phyloP scores from a whole-genome alignment of 2,329 filamentous ascomycete species.

The Byssoonygena ceratinophila region DNA sequence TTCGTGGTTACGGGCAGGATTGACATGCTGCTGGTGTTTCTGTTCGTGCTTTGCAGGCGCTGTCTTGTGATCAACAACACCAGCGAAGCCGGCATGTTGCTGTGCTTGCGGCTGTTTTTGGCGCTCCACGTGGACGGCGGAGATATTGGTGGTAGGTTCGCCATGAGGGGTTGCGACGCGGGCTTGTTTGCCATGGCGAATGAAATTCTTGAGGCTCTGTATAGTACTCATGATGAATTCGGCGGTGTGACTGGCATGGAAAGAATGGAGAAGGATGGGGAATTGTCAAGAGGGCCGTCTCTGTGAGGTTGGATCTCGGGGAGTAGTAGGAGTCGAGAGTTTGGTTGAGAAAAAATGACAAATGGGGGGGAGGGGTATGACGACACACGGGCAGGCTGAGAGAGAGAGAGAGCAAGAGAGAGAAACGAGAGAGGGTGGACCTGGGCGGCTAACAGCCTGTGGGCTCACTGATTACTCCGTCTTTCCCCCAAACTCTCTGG shows the following conservation, averaged over 20 bases:
- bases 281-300: background rate
- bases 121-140: conserved; percentile 54
- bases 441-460: background rate
- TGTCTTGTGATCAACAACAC: conserved; percentile 49
- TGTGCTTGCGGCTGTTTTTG: conserved; percentile 44
- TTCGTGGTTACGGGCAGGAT: conserved; percentile 37
- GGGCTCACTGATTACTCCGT: background rate
- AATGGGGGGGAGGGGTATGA: conserved; percentile 2
- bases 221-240: conserved; percentile 53
- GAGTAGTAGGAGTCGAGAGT: background rate
- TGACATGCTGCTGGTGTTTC: conserved; percentile 35
- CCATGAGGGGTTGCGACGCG: conserved; percentile 50
- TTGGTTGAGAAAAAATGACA: too few relatives aligned
- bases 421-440: background rate
- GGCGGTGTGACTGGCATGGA: conserved; percentile 3
- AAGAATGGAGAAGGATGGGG: background rate
- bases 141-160: conserved; percentile 53
- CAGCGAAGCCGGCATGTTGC: conserved; percentile 50
- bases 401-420: background rate
- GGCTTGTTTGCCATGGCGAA: conserved; percentile 94
- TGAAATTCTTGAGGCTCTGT: conserved; percentile 96
- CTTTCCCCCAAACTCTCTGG: background rate
- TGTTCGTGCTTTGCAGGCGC: conserved; percentile 49
- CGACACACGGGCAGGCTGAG: background rate
- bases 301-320: background rate